phyloP scores from a whole-genome alignment of 1,284 basidiomycete genomes.

The Porphyrellus sp. region DNA sequence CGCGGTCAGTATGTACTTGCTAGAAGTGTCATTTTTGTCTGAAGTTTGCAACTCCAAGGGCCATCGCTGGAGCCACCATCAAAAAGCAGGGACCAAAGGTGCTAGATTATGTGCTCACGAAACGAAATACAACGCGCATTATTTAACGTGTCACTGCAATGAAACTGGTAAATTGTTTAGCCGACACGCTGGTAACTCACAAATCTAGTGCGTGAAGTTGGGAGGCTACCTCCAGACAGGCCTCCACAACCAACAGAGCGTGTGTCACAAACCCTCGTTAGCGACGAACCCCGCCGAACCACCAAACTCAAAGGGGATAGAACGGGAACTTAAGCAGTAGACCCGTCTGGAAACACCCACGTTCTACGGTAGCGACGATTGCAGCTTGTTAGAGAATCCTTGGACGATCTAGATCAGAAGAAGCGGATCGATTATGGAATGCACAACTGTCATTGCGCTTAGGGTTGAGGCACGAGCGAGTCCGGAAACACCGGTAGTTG shows the following conservation, averaged over 20 bases:
- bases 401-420: conserved; percentile 8
- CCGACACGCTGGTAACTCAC: no score
- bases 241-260: no score
- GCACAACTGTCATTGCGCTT: background rate
- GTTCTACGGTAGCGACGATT: background rate
- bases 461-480: background rate
- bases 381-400: background rate
- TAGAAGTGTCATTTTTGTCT: background rate
- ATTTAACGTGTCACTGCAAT: background rate
- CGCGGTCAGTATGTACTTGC: no score
- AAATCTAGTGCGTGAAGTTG: no score
- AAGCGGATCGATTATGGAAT: conserved; percentile 1
- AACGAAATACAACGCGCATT: background rate
- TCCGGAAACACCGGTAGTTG: background rate
- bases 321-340: conserved; percentile 1
- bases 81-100: background rate
- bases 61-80: conserved; percentile 2
- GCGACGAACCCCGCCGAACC: conserved; percentile 8
- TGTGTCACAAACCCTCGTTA: background rate
- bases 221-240: no score
- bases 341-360: background rate
- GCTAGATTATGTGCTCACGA: background rate
- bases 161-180: background rate
- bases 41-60: no score
- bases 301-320: conserved; percentile 7